Percentiles rank a stretch among this genome's conserved stretches.
Conservation (phyloP, 75 land plant genomes). For the Pseudotsuga menziesii region DNA sequence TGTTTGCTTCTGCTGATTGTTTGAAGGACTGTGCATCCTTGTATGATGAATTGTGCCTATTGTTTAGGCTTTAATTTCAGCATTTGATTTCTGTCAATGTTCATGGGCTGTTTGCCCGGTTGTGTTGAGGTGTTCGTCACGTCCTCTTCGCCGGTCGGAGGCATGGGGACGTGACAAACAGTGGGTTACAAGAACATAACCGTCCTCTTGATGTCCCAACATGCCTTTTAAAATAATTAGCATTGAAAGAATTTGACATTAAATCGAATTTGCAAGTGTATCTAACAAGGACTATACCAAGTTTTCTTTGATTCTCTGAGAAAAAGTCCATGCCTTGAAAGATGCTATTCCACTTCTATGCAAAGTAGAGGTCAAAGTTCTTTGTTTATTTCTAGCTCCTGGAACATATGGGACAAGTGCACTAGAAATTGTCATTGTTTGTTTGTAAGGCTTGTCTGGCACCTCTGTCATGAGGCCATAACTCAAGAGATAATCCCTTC, state of each 20-base stretch:
- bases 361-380: neutral
- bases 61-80: no score
- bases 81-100: no score
- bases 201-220: neutral
- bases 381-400: conserved; percentile 4
- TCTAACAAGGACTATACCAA: neutral
- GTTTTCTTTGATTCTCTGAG: conserved; percentile 3
- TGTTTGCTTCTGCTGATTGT: no score
- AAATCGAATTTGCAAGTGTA: neutral
- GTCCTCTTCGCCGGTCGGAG: no score
- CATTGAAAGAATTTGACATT: neutral
- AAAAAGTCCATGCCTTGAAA: neutral
- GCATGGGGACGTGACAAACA: no score
- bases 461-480: neutral
- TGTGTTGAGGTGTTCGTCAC: no score
- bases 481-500: neutral
- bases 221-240: neutral
- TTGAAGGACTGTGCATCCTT: no score
- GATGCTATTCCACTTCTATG: neutral
- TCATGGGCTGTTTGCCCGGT: no score
- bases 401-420: neutral
- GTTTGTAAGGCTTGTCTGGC: conserved; percentile 1
- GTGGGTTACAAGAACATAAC: neutral
- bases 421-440: neutral
- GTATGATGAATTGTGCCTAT: no score